phyloP scores from a whole-genome alignment of 169 alveolate species.

The Amoebophrya sp. region DNA sequence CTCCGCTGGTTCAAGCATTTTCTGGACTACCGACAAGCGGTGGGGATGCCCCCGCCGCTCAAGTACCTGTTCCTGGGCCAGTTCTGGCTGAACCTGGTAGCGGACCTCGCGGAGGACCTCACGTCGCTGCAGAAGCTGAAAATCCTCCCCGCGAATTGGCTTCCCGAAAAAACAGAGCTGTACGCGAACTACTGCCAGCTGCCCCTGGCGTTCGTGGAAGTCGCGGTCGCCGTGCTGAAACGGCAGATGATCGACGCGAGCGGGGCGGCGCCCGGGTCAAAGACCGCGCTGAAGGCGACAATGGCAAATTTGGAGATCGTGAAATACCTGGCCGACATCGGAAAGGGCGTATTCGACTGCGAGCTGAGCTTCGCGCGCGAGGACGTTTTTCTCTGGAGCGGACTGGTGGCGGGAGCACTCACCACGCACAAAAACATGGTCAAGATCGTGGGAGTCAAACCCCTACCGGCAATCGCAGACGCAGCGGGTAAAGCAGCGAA shows the following conservation, averaged over 20 bases:
- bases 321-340: neutral
- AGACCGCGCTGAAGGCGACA: neutral
- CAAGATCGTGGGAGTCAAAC: neutral
- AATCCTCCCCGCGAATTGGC: neutral
- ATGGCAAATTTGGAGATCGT: neutral
- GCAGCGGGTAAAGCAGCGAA: too few species aligned
- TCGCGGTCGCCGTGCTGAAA: neutral
- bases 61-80: neutral
- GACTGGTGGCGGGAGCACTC: neutral
- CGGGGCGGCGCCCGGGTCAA: too few species aligned
- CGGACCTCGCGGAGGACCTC: neutral
- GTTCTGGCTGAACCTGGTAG: neutral
- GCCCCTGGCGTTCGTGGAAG: neutral
- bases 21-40: neutral
- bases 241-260: neutral
- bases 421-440: neutral
- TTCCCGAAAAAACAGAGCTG: neutral
- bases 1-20: neutral
- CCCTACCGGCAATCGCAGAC: neutral
- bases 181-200: neutral
- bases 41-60: neutral
- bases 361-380: neutral
- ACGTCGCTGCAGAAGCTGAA: neutral
- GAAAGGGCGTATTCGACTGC: neutral
- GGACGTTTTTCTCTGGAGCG: neutral